These are phyloP conservation scores for Phytophthora foliorum DNA, from an alignment of 352 stramenopile species.

Conservation along the genomic window DNA sequence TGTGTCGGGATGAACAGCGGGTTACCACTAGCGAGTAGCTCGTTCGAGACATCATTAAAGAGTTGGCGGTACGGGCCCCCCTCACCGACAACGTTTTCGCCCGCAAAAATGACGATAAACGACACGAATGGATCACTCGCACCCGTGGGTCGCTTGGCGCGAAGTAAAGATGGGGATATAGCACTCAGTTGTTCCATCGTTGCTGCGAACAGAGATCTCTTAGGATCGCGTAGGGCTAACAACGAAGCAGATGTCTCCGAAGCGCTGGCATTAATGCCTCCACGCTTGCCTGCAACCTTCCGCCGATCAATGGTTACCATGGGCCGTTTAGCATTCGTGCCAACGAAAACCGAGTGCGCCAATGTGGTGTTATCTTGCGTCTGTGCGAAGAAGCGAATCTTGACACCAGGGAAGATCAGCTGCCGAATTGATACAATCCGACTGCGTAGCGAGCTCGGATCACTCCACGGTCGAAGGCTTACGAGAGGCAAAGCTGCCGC, in stretches of 20 bases:
- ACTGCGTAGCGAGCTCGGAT: constrained; percentile 58
- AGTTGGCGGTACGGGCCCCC: constrained; percentile 82
- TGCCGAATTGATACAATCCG: constrained; percentile 69
- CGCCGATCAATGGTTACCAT: constrained; percentile 78
- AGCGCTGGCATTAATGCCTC: constrained; percentile 7
- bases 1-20: constrained; percentile 77
- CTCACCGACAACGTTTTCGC: constrained; percentile 86
- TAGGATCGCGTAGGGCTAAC: constrained; percentile 50
- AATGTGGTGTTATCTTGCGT: constrained; percentile 78
- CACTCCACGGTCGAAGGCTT: constrained; percentile 63
- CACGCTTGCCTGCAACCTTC: constrained; percentile 53
- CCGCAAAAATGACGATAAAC: constrained; percentile 82
- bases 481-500: constrained; percentile 68
- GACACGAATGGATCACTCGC: constrained; percentile 85
- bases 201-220: constrained; percentile 75
- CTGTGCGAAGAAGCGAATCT: constrained; percentile 78
- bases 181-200: constrained; percentile 64
- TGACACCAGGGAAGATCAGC: constrained; percentile 78
- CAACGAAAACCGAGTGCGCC: constrained; percentile 53
- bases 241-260: constrained; percentile 19
- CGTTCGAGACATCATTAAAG: constrained; percentile 81
- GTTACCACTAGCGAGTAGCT: constrained; percentile 61
- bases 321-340: constrained; percentile 62
- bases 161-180: constrained; percentile 58
- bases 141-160: constrained; percentile 76